phyloP scores from a whole-genome alignment of 202 grass and related monocot species.

The Schoenoplectus triqueter region DNA sequence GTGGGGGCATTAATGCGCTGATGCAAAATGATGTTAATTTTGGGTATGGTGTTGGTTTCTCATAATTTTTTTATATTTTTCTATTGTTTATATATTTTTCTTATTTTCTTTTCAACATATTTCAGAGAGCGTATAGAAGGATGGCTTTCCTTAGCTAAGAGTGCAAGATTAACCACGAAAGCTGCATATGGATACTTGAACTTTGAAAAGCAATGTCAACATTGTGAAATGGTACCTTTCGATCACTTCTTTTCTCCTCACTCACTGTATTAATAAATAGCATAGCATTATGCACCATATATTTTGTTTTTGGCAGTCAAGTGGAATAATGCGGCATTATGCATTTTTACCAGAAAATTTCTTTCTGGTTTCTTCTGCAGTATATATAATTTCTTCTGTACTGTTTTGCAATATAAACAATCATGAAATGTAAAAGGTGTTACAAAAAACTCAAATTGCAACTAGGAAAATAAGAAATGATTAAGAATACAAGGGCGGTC shows the following conservation, averaged over 20 bases:
- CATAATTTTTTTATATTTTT: constrained; percentile 13
- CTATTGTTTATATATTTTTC: constrained; percentile 31
- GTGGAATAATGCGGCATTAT: neutral
- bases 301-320: neutral
- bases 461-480: neutral
- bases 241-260: neutral
- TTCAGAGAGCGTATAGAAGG: constrained; percentile 72
- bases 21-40: constrained; percentile 67
- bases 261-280: neutral
- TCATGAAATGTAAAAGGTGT: constrained; percentile 12
- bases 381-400: constrained; percentile 4
- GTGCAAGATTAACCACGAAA: constrained; percentile 82
- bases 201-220: constrained; percentile 87
- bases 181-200: constrained; percentile 85
- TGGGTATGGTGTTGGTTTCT: constrained; percentile 50
- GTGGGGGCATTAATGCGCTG: constrained; percentile 92
- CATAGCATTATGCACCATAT: neutral
- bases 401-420: neutral
- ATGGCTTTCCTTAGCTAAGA: constrained; percentile 86
- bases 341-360: neutral
- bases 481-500: too few relatives aligned
- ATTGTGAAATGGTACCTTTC: constrained; percentile 82
- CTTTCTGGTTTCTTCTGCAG: too few relatives aligned
- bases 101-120: constrained; percentile 41
- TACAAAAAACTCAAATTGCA: constrained; percentile 7